phyloP scores from a whole-genome alignment of 2,329 filamentous ascomycete genomes.

The Orbilia brochopaga region DNA sequence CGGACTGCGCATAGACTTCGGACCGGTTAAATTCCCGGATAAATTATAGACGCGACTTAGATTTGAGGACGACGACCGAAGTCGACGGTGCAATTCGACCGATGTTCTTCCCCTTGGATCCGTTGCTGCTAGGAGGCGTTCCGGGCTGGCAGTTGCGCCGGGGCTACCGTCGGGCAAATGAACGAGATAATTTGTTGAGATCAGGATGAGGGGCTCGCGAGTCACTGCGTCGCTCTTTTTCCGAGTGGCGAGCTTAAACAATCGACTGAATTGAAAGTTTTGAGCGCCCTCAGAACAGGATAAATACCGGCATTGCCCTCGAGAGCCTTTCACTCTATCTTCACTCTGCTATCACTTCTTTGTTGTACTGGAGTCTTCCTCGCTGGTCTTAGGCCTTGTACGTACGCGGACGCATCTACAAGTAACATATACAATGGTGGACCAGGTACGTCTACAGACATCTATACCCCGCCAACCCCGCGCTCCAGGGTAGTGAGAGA shows the following conservation, averaged over 20 bases:
- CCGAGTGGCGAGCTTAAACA: constrained; percentile 19
- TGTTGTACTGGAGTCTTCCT: constrained; percentile 18
- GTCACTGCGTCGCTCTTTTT: constrained; percentile 45
- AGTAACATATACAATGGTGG: too few relatives aligned
- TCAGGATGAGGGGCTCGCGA: too few relatives aligned
- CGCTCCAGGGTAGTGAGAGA: neutral
- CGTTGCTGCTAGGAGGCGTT: constrained; percentile 5
- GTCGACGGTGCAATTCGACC: constrained; percentile 42
- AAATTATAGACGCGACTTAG: constrained; percentile 27
- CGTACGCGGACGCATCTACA: too few relatives aligned
- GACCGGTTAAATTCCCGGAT: constrained; percentile 47
- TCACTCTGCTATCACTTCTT: constrained; percentile 4
- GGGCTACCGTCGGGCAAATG: too few relatives aligned
- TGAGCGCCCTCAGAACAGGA: constrained; percentile 21
- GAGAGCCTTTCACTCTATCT: neutral
- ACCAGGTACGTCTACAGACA: constrained; percentile 27
- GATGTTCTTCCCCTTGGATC: constrained; percentile 35
- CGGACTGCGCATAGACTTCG: neutral
- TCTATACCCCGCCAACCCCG: constrained; percentile 44
- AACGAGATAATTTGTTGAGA: too few relatives aligned
- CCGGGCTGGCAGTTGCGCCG: constrained; percentile 17
- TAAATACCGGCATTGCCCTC: constrained; percentile 45
- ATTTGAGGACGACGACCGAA: constrained; percentile 38
- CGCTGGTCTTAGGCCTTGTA: too few relatives aligned
- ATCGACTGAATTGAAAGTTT: constrained; percentile 13